A percentile compares a stretch with the other conserved stretches of the same genome.
Evolutionary conservation across 2,329 filamentous ascomycete species (phyloP).

Genomic region (Aspergillus eucalypticola): DNA sequence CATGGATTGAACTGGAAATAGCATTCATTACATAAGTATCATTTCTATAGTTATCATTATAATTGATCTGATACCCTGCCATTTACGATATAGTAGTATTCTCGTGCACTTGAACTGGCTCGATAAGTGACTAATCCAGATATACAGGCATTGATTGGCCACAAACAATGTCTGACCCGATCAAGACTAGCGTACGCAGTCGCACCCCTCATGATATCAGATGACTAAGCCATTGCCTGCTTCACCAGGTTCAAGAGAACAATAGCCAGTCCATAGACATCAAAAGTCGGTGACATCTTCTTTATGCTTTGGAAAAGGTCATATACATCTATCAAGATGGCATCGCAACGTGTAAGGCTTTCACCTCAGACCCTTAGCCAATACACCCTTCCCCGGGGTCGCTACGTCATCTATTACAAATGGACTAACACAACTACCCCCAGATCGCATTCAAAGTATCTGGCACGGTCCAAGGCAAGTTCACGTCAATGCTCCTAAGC

Average conservation of each 20-base stretch:
- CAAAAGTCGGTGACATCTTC: not conserved
- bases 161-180: not conserved
- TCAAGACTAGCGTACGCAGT: not conserved
- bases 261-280: not conserved
- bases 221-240: slow-evolving; percentile 6
- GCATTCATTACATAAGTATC: no score
- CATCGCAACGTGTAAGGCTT: slow-evolving; percentile 21
- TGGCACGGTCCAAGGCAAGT: slow-evolving; percentile 68
- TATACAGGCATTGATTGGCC: not conserved
- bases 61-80: no score
- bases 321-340: slow-evolving; percentile 17
- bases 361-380: not conserved
- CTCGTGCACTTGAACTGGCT: not conserved
- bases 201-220: not conserved
- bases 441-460: slow-evolving; percentile 55
- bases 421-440: slow-evolving; percentile 6
- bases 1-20: no score
- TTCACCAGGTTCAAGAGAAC: not conserved
- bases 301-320: not conserved
- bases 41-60: no score
- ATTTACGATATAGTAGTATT: no score
- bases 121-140: not conserved
- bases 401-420: slow-evolving; percentile 11
- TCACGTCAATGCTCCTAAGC: not conserved
- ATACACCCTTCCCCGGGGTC: not conserved